phyloP scores from a whole-genome alignment of 169 alveolate genomes.

The Plasmodium chabaudi region DNA sequence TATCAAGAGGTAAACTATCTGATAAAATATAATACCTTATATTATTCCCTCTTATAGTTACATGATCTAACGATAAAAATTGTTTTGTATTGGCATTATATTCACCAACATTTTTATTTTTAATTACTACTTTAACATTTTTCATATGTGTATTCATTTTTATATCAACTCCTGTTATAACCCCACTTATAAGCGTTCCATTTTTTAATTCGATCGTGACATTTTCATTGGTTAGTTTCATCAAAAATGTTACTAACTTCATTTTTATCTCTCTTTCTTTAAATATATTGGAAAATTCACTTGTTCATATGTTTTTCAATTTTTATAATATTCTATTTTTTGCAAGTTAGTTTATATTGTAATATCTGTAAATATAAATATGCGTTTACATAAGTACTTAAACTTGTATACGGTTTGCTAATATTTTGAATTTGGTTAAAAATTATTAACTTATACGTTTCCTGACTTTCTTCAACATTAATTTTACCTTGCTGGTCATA shows the following conservation, averaged over 20 bases:
- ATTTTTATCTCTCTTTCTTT: constrained; percentile 77
- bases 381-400: no score
- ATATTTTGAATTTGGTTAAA: no score
- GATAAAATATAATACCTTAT: constrained; percentile 97
- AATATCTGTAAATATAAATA: no score
- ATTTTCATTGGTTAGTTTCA: constrained; percentile 96
- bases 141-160: constrained; percentile 99
- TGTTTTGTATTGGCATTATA: constrained; percentile 86
- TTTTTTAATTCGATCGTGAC: constrained; percentile 98
- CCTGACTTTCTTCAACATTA: no score
- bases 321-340: no score
- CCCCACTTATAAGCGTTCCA: constrained; percentile 97
- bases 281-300: no score
- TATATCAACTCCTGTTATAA: constrained; percentile 97
- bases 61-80: constrained; percentile 82
- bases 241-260: constrained; percentile 97
- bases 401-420: no score
- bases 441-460: no score
- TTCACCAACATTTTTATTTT: constrained; percentile 93
- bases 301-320: no score
- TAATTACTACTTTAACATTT: constrained; percentile 96
- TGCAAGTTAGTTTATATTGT: no score
- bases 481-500: no score
- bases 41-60: constrained; percentile 91
- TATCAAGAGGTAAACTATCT: constrained; percentile 96